A percentile compares a stretch with the other conserved stretches of the same genome.
Evolutionary conservation across 2,329 filamentous ascomycete species (phyloP).

Genomic region (Alternaria ventricosa): DNA sequence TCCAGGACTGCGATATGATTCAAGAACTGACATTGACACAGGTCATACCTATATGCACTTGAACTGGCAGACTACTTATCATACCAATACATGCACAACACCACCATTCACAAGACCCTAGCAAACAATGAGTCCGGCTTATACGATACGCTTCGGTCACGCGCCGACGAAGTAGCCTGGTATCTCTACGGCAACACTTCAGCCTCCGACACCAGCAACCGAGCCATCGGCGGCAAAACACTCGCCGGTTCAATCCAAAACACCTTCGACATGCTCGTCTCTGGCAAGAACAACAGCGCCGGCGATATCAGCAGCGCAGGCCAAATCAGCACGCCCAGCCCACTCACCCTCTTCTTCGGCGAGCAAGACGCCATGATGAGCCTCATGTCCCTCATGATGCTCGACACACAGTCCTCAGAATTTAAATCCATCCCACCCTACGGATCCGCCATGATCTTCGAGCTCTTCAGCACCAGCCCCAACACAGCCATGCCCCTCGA

Average conservation of each 20-base stretch:
- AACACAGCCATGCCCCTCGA: conserved; percentile 47
- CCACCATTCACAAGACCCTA: conserved; percentile 46
- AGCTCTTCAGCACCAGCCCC: conserved; percentile 55
- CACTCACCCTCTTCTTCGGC: conserved; percentile 53
- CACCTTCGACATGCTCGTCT: conserved; percentile 29
- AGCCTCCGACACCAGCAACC: conserved; percentile 29
- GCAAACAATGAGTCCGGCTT: conserved; percentile 37
- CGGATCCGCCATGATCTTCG: conserved; percentile 45
- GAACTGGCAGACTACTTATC: conserved; percentile 63
- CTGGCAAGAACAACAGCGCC: conserved; percentile 6
- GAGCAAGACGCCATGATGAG: conserved; percentile 43
- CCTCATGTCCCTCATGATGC: conserved; percentile 36
- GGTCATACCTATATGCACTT: conserved; percentile 60
- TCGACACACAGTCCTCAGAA: conserved; percentile 22
- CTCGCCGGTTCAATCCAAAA: conserved; percentile 35
- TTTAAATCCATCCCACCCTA: conserved; percentile 37
- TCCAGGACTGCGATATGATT: neutral
- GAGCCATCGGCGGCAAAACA: conserved; percentile 41
- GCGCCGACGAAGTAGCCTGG: conserved; percentile 59
- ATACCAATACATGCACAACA: conserved; percentile 62
- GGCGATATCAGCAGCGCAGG: conserved; percentile 4
- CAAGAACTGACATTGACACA: conserved; percentile 22
- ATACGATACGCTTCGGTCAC: conserved; percentile 43
- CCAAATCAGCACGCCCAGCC: conserved; percentile 39
- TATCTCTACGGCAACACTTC: conserved; percentile 52